Evolutionary conservation across 169 alveolate genomes (phyloP).

Genomic region (Eimeria acervulina): DNA sequence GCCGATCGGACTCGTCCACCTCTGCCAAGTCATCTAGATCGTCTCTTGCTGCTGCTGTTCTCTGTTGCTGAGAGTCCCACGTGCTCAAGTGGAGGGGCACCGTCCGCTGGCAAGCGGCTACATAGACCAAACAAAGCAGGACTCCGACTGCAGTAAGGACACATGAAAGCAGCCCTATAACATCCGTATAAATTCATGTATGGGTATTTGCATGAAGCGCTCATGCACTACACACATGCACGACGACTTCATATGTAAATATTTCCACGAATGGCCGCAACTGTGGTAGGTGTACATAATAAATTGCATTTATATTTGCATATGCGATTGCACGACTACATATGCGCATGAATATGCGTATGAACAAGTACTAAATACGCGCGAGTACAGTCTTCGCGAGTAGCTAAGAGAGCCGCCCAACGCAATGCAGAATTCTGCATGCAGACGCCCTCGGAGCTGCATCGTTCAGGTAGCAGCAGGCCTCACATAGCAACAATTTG

Average conservation of each 20-base stretch:
- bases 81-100: background rate
- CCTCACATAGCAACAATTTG: background rate
- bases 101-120: background rate
- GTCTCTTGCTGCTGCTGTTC: background rate
- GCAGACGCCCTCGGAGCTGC: background rate
- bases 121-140: constrained; percentile 40
- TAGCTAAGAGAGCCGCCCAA: background rate
- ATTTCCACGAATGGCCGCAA: too few species aligned
- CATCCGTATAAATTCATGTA: background rate
- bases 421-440: background rate
- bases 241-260: background rate
- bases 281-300: too few species aligned
- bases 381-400: background rate
- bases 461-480: background rate
- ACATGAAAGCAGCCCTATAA: background rate
- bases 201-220: background rate
- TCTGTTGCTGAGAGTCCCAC: constrained; percentile 27
- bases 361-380: background rate
- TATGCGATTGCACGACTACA: background rate
- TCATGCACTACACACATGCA: background rate
- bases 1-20: constrained; percentile 37
- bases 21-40: constrained; percentile 55
- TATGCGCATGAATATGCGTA: background rate
- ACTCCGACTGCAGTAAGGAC: constrained; percentile 10
- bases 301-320: background rate